Conservation (phyloP, 1,284 basidiomycete genomes). For the Cystobasidium slooffiae region DNA sequence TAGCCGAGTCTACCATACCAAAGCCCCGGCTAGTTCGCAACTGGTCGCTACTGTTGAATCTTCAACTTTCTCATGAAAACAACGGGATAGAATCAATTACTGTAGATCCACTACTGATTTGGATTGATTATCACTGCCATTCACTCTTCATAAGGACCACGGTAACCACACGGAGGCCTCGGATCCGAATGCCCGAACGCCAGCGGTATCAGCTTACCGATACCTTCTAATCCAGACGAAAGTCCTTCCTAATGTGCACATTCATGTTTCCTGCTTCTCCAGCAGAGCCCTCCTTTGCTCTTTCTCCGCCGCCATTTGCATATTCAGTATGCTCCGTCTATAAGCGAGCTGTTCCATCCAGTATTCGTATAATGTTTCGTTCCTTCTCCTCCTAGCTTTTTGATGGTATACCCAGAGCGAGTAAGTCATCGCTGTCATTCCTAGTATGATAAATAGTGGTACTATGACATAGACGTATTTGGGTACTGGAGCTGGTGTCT, state of each 20-base stretch:
- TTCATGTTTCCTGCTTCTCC: not conserved
- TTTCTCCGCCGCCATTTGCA: constrained; percentile 31
- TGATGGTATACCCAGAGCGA: constrained; percentile 23
- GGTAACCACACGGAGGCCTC: no score
- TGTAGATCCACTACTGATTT: no score
- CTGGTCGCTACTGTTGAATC: no score
- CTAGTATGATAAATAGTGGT: constrained; percentile 71
- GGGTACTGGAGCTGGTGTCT: constrained; percentile 68
- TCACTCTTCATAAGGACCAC: no score
- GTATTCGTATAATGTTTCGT: constrained; percentile 24
- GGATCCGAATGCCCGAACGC: no score
- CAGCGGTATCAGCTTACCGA: no score
- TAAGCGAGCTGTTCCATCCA: constrained; percentile 36
- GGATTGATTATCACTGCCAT: no score
- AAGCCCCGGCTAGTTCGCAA: no score
- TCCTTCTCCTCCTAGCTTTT: constrained; percentile 15
- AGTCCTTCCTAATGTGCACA: not conserved
- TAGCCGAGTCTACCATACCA: no score
- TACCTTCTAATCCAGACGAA: not conserved
- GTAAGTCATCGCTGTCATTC: constrained; percentile 52
- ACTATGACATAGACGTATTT: constrained; percentile 74
- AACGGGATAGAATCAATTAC: no score
- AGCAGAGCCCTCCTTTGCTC: constrained; percentile 13
- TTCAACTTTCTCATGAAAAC: no score
- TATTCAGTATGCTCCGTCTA: constrained; percentile 26